Percentiles rank a stretch among this genome's conserved stretches.
Evolutionary conservation across 768 basidiomycete genomes (phyloP).

Genomic region (Boletus bicolor): DNA sequence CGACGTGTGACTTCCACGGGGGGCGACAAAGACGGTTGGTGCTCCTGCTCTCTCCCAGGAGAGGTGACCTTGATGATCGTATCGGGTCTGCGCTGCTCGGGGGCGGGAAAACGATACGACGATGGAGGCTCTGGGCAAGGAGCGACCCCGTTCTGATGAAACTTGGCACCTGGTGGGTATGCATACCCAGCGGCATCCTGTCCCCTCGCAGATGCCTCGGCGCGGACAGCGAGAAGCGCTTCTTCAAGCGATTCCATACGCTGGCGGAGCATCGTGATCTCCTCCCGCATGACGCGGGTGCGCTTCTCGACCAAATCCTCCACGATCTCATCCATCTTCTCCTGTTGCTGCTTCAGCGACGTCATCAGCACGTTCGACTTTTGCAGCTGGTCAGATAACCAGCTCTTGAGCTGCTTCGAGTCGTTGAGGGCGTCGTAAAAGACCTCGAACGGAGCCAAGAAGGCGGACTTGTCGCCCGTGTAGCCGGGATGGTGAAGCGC

Average conservation of each 20-base stretch:
- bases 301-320: constrained; percentile 61
- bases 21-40: constrained; percentile 38
- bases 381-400: constrained; percentile 72
- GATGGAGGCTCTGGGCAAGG: constrained; percentile 32
- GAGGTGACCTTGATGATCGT: constrained; percentile 37
- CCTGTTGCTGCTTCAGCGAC: constrained; percentile 56
- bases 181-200: constrained; percentile 15
- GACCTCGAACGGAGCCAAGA: constrained; percentile 76
- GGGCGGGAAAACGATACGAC: constrained; percentile 48
- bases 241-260: constrained; percentile 70
- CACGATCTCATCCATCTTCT: constrained; percentile 57
- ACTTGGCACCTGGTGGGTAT: constrained; percentile 22
- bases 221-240: constrained; percentile 32
- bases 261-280: constrained; percentile 56
- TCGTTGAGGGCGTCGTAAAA: constrained; percentile 87
- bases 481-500: constrained; percentile 59
- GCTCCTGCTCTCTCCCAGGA: constrained; percentile 42
- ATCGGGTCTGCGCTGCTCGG: constrained; percentile 35
- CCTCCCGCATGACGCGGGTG: constrained; percentile 54
- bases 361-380: constrained; percentile 56
- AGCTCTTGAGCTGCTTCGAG: constrained; percentile 71
- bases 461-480: constrained; percentile 66
- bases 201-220: constrained; percentile 16
- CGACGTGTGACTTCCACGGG: constrained; percentile 48
- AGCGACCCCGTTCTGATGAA: constrained; percentile 39